Percentiles rank a stretch among this genome's conserved stretches.
phyloP scores from a whole-genome alignment of 2,329 filamentous ascomycete species.

The Colletotrichum incanum region DNA sequence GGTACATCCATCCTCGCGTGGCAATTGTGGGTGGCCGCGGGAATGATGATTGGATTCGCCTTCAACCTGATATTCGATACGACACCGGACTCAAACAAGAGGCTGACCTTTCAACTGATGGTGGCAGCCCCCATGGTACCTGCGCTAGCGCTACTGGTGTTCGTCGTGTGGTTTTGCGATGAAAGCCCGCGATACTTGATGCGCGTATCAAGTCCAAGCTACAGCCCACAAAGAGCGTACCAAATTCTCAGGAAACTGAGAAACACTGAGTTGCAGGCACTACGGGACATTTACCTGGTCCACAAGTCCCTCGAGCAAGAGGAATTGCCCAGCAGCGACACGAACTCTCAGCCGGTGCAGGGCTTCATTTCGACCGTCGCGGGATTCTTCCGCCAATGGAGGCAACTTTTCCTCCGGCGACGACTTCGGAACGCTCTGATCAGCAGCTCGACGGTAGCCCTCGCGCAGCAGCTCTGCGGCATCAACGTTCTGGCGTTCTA shows the following conservation, averaged over 20 bases:
- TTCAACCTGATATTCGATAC: conserved; percentile 57
- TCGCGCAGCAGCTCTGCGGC: conserved; percentile 54
- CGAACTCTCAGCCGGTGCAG: background rate
- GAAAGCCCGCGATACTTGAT: conserved; percentile 60
- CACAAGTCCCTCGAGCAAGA: conserved; percentile 52
- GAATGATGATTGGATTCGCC: conserved; percentile 54
- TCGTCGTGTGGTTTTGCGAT: conserved; percentile 55
- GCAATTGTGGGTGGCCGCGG: conserved; percentile 61
- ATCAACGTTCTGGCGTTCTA: conserved; percentile 63
- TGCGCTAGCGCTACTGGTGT: conserved; percentile 51
- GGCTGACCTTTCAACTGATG: conserved; percentile 50
- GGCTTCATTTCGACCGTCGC: conserved; percentile 42
- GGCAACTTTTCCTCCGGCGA: conserved; percentile 49
- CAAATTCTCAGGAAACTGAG: conserved; percentile 53
- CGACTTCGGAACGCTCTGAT: conserved; percentile 53
- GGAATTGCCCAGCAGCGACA: conserved; percentile 1
- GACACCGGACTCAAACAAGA: conserved; percentile 6
- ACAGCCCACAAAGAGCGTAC: conserved; percentile 53
- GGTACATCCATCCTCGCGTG: conserved; percentile 64
- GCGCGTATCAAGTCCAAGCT: conserved; percentile 53
- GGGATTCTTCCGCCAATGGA: conserved; percentile 50
- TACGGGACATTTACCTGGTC: conserved; percentile 59
- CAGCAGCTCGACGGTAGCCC: conserved; percentile 51
- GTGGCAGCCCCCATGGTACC: conserved; percentile 56
- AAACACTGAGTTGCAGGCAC: conserved; percentile 59